Base-by-base conservation (phyloP, 805 yeast genomes). In the Metschnikowia kofuensis region DNA sequence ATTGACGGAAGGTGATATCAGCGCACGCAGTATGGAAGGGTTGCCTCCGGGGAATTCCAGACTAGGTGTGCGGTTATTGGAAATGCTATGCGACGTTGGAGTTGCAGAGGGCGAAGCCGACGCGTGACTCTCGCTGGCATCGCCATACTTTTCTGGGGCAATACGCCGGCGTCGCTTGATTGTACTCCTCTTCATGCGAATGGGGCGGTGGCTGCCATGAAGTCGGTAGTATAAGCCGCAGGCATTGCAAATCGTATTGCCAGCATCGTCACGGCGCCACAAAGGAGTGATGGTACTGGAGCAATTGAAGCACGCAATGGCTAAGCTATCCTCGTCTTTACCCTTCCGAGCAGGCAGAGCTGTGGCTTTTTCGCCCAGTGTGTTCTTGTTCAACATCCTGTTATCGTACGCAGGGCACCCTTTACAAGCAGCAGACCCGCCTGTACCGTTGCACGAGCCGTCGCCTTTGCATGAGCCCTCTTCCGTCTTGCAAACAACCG, bases 361-460 rank as follows among this genome's bases (percentile, higher is more conserved):
- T 38, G 38, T 42, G 50, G 43, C 37, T n/a, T 42, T 47, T 38
- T 47, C 50, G 6, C 34, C 36, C 38, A 16, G 39, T 12, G 52
- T 30, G 31, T 40, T 41, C 45, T 45, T 45, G 37, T 58, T 61
- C 27, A 77, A 58, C 26, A 80, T 75, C 52, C 95, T 75, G 65
- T 87, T 89, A 63, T 88, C 87, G 62, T 65, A 87, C 5, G 94
- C 88, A 1, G 96, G 94, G 61, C 96, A 88, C 2, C 91, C 90
- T 53, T 80, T 75, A 65, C 96, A 88, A 4, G 89, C 89, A 6
- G 76, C 75, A 2, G 89, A 67, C 1, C 96, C 96, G 6, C 96
- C 96, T 3, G 91, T 87, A 2, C 96, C 96, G 59, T 88, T 87
- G 65, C 96, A 88, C 50, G 82, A 76, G 6, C 96, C 90, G 55